Percentiles rank a stretch among this genome's conserved stretches.
These are phyloP conservation scores for Lasiosphaeria ovina DNA, from an alignment of 495 filamentous ascomycete species.

Conservation along the genomic window DNA sequence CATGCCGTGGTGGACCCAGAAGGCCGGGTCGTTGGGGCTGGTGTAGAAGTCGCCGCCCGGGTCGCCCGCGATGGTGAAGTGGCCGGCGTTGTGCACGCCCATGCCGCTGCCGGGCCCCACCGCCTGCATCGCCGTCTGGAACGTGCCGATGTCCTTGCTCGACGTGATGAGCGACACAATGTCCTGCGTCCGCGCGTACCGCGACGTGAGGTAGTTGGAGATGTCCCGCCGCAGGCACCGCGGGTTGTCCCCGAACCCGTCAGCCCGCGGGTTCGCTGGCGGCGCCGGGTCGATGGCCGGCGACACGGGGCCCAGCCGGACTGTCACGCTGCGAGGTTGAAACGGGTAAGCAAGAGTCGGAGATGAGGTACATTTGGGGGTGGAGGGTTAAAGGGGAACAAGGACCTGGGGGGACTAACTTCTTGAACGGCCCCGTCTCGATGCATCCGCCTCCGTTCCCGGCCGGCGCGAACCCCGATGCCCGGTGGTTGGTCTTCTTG, in stretches of 20 bases:
- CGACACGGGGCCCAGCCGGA: slow-evolving; percentile 53
- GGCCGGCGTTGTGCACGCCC: slow-evolving; percentile 43
- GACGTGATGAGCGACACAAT: slow-evolving; percentile 47
- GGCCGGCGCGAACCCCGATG: slow-evolving; percentile 34
- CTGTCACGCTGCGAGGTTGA: slow-evolving; percentile 33
- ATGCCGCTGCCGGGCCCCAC: slow-evolving; percentile 21
- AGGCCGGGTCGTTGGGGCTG: slow-evolving; percentile 65
- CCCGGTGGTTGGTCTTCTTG: slow-evolving; percentile 34
- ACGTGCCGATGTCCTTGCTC: slow-evolving; percentile 43
- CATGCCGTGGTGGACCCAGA: slow-evolving; percentile 66
- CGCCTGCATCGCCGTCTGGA: slow-evolving; percentile 44
- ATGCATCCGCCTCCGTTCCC: slow-evolving; percentile 72
- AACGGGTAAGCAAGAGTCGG: background rate
- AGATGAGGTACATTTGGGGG: background rate
- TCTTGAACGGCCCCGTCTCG: slow-evolving; percentile 55
- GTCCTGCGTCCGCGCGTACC: slow-evolving; percentile 49
- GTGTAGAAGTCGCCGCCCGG: slow-evolving; percentile 50
- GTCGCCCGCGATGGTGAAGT: slow-evolving; percentile 43
- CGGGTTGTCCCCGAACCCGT: slow-evolving; percentile 51
- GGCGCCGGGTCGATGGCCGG: slow-evolving; percentile 37
- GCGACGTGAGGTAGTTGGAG: slow-evolving; percentile 44
- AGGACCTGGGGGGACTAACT: slow-evolving; percentile 19
- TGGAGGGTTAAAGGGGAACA: background rate
- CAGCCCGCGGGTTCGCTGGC: slow-evolving; percentile 32
- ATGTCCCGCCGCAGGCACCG: slow-evolving; percentile 68